Percentiles rank a stretch among this genome's conserved stretches.
phyloP scores from a whole-genome alignment of 208 protist genomes.

The Novymonas esmeraldas region DNA sequence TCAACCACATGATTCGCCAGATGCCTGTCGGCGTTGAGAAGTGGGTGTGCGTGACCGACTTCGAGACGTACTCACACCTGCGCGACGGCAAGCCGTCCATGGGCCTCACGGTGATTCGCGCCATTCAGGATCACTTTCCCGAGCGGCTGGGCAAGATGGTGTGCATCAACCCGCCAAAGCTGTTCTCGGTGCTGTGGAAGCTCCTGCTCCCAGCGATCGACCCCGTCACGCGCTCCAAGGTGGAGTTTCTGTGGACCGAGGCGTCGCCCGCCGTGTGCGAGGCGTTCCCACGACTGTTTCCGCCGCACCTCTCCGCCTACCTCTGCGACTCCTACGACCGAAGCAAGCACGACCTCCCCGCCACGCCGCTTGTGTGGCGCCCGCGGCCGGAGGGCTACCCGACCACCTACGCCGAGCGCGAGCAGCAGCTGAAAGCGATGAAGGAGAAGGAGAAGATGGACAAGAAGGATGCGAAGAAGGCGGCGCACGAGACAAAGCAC shows the following conservation, averaged over 20 bases:
- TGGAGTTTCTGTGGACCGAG: slow-evolving; percentile 79
- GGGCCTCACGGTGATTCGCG: slow-evolving; percentile 55
- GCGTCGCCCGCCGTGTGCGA: slow-evolving; percentile 59
- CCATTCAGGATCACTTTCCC: slow-evolving; percentile 84
- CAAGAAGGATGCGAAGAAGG: slow-evolving; percentile 30
- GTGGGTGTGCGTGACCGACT: slow-evolving; percentile 88
- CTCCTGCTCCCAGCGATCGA: slow-evolving; percentile 75
- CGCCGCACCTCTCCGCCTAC: slow-evolving; percentile 49
- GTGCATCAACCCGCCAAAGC: slow-evolving; percentile 75
- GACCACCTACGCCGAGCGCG: slow-evolving; percentile 36
- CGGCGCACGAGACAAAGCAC: slow-evolving; percentile 32
- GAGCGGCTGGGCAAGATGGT: slow-evolving; percentile 86
- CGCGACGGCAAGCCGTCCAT: slow-evolving; percentile 73
- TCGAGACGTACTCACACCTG: slow-evolving; percentile 83
- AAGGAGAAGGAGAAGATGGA: slow-evolving; percentile 38
- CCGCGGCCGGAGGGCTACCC: slow-evolving; percentile 50
- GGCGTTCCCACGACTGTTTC: slow-evolving; percentile 71
- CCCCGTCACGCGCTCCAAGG: slow-evolving; percentile 77
- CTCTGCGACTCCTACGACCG: slow-evolving; percentile 75
- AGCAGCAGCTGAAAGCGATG: slow-evolving; percentile 36
- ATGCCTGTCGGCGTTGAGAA: slow-evolving; percentile 88
- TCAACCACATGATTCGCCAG: slow-evolving; percentile 70
- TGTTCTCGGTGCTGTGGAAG: slow-evolving; percentile 83
- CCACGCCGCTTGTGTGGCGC: slow-evolving; percentile 58
- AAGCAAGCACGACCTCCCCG: slow-evolving; percentile 58